A percentile compares a stretch with the other conserved stretches of the same genome.
phyloP scores from a whole-genome alignment of 164 flowering plant genomes.

The Pachysandra terminalis region DNA sequence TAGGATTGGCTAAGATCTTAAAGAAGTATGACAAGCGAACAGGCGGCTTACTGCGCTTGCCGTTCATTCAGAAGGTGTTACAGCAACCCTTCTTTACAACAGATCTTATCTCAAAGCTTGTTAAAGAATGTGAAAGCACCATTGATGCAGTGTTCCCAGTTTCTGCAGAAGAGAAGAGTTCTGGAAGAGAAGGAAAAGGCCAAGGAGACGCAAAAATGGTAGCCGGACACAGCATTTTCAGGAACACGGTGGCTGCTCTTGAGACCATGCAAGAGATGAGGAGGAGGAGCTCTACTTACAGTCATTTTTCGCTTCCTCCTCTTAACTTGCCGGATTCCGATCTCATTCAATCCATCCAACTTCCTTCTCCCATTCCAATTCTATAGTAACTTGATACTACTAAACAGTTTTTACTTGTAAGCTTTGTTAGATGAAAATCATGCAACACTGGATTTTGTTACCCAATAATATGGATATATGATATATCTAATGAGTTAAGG shows the following conservation, averaged over 20 bases:
- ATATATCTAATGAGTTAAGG: no score
- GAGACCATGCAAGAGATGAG: constrained; percentile 56
- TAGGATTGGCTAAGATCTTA: constrained; percentile 80
- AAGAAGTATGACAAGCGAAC: constrained; percentile 92
- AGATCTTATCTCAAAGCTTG: constrained; percentile 59
- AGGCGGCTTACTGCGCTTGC: constrained; percentile 58
- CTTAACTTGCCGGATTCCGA: constrained; percentile 49
- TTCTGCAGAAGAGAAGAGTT: constrained; percentile 1
- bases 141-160: constrained; percentile 44
- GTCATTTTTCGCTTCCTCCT: constrained; percentile 58
- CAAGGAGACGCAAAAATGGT: constrained; percentile 15
- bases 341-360: constrained; percentile 37
- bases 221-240: constrained; percentile 44
- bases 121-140: constrained; percentile 66
- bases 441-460: no score
- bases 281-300: constrained; percentile 61
- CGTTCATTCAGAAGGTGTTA: constrained; percentile 66
- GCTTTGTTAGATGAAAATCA: no score
- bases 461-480: no score
- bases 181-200: not conserved
- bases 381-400: no score
- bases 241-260: constrained; percentile 58
- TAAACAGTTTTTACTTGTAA: no score
- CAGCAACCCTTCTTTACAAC: constrained; percentile 84
- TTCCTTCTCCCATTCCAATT: constrained; percentile 42